Evolutionary conservation across 345 rosid genomes (phyloP).

Genomic region (Citrus australasica): DNA sequence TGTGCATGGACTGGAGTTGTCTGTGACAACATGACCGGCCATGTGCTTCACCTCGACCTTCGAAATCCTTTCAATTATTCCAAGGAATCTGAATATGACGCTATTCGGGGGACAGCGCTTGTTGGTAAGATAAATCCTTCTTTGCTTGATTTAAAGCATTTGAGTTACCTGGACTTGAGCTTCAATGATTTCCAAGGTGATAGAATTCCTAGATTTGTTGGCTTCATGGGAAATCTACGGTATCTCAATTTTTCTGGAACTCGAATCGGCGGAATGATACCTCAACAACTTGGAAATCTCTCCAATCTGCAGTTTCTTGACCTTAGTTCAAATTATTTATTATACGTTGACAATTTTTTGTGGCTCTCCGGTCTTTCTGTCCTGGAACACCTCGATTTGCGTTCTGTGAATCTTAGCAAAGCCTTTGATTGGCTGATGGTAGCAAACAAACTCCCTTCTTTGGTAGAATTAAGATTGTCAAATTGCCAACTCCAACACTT

Average conservation of each 20-base stretch:
- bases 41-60: neutral
- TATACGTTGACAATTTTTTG: neutral
- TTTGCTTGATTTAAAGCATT: no score
- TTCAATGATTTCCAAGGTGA: neutral
- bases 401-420: no score
- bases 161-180: conserved; percentile 21
- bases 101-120: neutral
- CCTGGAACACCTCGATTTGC: no score
- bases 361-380: no score
- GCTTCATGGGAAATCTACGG: neutral
- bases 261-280: neutral
- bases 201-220: conserved; percentile 13
- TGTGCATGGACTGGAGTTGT: no score
- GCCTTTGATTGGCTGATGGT: no score
- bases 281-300: conserved; percentile 1
- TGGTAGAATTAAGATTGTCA: no score
- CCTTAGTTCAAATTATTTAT: neutral
- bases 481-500: no score
- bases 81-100: neutral
- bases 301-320: conserved; percentile 9
- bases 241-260: neutral
- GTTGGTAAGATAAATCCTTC: no score
- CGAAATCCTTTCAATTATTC: neutral
- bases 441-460: no score
- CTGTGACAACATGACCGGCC: neutral